These are phyloP conservation scores for Zygosaccharomyces lentus DNA, from an alignment of 805 yeast genomes.

Conservation along the genomic window DNA sequence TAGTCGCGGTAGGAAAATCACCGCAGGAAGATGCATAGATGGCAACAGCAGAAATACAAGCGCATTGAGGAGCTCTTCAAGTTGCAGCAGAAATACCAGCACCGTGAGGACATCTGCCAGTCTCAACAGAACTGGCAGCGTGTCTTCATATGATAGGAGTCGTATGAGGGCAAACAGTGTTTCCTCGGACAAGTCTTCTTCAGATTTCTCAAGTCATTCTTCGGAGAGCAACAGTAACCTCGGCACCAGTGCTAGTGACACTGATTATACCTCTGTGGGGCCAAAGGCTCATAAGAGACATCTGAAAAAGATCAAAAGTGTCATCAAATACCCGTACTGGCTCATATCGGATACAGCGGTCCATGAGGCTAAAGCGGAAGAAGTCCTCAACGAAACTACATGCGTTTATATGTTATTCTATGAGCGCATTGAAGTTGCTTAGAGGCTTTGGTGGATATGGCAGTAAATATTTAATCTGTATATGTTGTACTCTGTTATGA, in stretches of 20 bases:
- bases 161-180: constrained; percentile 17
- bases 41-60: constrained; percentile 2
- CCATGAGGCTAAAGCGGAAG: constrained; percentile 52
- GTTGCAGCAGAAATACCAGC: neutral
- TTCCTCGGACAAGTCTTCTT: constrained; percentile 15
- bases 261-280: constrained; percentile 13
- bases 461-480: neutral
- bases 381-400: constrained; percentile 61
- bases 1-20: constrained; percentile 1
- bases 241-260: constrained; percentile 22
- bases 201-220: constrained; percentile 7
- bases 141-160: neutral
- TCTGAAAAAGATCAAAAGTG: constrained; percentile 52
- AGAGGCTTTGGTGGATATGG: neutral
- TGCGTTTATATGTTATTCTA: constrained; percentile 87
- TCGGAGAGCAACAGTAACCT: constrained; percentile 12
- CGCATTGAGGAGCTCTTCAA: neutral
- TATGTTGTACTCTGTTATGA: neutral
- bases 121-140: constrained; percentile 12
- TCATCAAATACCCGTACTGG: constrained; percentile 69
- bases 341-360: constrained; percentile 73
- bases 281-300: constrained; percentile 30
- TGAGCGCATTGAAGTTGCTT: constrained; percentile 43
- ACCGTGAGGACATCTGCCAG: neutral
- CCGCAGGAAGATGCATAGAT: neutral